A percentile compares a stretch with the other conserved stretches of the same genome.
Evolutionary conservation across 2,329 filamentous ascomycete genomes (phyloP).

Genomic region (Aspergillus unguis): DNA sequence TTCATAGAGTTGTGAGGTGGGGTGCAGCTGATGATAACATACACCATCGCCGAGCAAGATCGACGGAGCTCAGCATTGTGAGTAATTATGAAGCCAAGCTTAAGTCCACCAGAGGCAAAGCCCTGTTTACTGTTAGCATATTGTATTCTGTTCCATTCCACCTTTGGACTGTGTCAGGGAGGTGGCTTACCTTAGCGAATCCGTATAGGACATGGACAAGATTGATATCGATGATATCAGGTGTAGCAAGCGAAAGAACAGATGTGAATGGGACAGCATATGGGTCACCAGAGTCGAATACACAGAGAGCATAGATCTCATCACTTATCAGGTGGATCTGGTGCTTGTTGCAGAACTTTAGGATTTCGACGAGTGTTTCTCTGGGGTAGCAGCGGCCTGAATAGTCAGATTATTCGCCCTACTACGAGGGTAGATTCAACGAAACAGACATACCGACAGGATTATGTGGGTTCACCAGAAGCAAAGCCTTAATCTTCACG

Average conservation of each 20-base stretch:
- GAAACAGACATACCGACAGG: slow-evolving; percentile 33
- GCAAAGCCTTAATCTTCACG: slow-evolving; percentile 37
- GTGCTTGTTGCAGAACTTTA: slow-evolving; percentile 49
- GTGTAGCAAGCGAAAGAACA: slow-evolving; percentile 42
- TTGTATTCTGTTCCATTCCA: background rate
- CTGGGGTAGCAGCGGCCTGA: slow-evolving; percentile 45
- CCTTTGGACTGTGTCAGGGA: background rate
- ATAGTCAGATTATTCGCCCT: slow-evolving; percentile 10
- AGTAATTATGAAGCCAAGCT: slow-evolving; percentile 28
- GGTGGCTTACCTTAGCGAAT: slow-evolving; percentile 33
- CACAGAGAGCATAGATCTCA: slow-evolving; percentile 56
- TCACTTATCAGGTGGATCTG: slow-evolving; percentile 54
- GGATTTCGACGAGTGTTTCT: slow-evolving; percentile 42
- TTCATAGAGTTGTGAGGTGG: background rate
- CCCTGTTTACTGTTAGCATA: slow-evolving; percentile 19
- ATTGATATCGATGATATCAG: slow-evolving; percentile 45
- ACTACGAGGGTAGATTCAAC: background rate
- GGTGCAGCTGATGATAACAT: background rate
- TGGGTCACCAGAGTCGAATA: slow-evolving; percentile 42
- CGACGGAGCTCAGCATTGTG: slow-evolving; percentile 24
- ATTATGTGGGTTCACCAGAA: slow-evolving; percentile 47
- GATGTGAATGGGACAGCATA: slow-evolving; percentile 44
- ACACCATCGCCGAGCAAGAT: slow-evolving; percentile 28
- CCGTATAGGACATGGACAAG: slow-evolving; percentile 51
- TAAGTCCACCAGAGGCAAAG: slow-evolving; percentile 30